Conservation (phyloP, 192 early-diverging fungal species). For the Rhizophagus clarus region DNA sequence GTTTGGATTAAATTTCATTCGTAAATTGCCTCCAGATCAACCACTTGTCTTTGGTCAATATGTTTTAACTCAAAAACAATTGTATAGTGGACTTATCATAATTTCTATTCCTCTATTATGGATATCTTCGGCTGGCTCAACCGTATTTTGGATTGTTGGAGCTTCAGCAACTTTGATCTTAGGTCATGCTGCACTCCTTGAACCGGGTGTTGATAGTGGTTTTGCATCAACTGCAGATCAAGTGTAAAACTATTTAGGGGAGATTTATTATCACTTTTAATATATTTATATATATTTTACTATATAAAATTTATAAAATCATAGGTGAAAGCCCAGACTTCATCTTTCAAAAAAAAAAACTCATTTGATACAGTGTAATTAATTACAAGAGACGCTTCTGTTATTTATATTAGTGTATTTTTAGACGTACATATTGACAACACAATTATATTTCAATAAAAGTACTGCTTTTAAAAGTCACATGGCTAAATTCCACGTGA, state of each 20-base stretch:
- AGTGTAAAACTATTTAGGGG: neutral
- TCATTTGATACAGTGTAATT: no score
- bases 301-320: no score
- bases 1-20: conserved; percentile 51
- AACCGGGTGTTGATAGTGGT: conserved; percentile 56
- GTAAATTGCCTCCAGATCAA: conserved; percentile 48
- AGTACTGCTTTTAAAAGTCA: no score
- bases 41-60: conserved; percentile 15
- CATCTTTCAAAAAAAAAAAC: no score
- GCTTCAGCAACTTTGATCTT: conserved; percentile 58
- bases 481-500: neutral
- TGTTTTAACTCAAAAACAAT: conserved; percentile 40
- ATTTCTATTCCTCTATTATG: conserved; percentile 53
- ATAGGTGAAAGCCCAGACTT: no score
- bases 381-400: no score
- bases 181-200: conserved; percentile 59
- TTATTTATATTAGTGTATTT: no score
- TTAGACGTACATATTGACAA: no score
- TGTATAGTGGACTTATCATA: conserved; percentile 48
- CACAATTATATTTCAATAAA: no score
- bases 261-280: neutral
- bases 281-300: neutral
- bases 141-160: conserved; percentile 64
- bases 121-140: conserved; percentile 53
- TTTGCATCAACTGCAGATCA: conserved; percentile 42